Conservation (phyloP, 192 early-diverging fungal genomes). For the Chytriomyces sp. region DNA sequence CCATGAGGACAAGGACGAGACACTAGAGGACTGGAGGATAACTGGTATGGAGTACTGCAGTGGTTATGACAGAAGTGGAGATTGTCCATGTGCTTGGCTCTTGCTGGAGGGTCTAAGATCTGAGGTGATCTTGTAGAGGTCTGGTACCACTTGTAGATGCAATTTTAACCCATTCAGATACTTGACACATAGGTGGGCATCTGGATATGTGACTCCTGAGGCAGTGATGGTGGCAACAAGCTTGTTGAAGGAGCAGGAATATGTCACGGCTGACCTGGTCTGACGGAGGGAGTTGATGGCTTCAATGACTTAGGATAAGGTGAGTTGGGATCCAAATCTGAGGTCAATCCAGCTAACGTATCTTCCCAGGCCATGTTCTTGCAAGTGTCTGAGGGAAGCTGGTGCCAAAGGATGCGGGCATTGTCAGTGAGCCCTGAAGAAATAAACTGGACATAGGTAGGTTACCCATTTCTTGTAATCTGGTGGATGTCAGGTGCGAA, state of each 20-base stretch:
- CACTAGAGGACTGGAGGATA: not conserved
- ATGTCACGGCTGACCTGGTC: not conserved
- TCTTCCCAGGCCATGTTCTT: not conserved
- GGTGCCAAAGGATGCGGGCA: not conserved
- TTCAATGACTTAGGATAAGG: not conserved
- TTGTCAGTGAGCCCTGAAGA: constrained; percentile 1
- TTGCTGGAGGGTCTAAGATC: no score
- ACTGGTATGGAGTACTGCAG: no score
- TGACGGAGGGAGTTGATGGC: not conserved
- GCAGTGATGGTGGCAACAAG: no score
- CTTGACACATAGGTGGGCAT: not conserved
- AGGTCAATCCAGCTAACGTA: not conserved
- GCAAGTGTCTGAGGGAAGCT: not conserved
- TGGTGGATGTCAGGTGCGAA: not conserved
- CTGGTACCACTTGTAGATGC: not conserved
- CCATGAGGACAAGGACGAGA: not conserved
- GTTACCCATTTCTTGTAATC: not conserved
- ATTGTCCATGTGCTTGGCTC: not conserved
- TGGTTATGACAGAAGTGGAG: not conserved
- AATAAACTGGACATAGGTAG: constrained; percentile 1
- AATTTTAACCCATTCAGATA: not conserved
- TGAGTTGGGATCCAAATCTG: not conserved
- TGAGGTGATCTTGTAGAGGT: no score
- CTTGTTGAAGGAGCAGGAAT: no score
- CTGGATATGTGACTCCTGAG: no score